phyloP scores from a whole-genome alignment of 1,284 basidiomycete species.

The Trichosporon ovoides region DNA sequence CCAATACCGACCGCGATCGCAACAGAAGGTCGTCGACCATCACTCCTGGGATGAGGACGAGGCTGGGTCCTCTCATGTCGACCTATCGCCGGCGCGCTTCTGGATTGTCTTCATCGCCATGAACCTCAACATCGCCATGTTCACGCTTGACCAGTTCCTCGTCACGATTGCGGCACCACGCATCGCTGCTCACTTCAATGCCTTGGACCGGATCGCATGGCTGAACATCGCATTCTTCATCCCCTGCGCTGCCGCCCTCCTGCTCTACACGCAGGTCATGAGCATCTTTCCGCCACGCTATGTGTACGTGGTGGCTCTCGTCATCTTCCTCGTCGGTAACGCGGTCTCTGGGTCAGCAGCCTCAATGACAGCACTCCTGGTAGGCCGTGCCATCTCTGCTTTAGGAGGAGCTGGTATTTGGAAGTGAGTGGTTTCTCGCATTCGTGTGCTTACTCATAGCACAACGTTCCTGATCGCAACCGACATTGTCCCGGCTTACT shows the following conservation, averaged over 20 bases:
- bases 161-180: slow-evolving; percentile 29
- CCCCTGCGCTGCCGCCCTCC: slow-evolving; percentile 24
- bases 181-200: slow-evolving; percentile 24
- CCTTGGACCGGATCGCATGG: slow-evolving; percentile 22
- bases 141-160: slow-evolving; percentile 30
- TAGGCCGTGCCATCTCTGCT: slow-evolving; percentile 26
- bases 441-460: not conserved
- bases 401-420: slow-evolving; percentile 30
- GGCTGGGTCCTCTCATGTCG: not conserved
- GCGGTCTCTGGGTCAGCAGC: slow-evolving; percentile 27
- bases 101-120: slow-evolving; percentile 26
- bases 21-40: not conserved
- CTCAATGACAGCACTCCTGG: slow-evolving; percentile 28
- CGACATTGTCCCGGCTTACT: slow-evolving; percentile 25
- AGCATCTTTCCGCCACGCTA: slow-evolving; percentile 24
- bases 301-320: slow-evolving; percentile 22
- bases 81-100: slow-evolving; percentile 9
- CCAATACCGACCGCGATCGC: not conserved
- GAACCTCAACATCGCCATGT: slow-evolving; percentile 4
- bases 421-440: slow-evolving; percentile 19
- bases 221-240: slow-evolving; percentile 25
- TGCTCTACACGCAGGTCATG: slow-evolving; percentile 30
- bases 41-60: not conserved
- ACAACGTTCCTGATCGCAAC: slow-evolving; percentile 27
- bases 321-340: slow-evolving; percentile 25